Base-by-base conservation (phyloP, 1,139 yeast genomes). In the Sugiyamaella grinbergsii region DNA sequence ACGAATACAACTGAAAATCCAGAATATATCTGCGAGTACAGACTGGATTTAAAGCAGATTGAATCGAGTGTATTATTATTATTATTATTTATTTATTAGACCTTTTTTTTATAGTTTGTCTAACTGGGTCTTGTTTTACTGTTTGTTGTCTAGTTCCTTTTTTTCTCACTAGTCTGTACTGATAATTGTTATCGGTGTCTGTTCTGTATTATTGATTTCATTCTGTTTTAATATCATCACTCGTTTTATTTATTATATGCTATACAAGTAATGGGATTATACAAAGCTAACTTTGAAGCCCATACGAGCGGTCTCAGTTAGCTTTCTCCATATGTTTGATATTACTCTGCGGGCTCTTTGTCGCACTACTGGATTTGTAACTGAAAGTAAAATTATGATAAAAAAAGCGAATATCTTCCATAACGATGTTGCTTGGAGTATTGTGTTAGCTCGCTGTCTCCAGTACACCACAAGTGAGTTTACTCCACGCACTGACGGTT, bases 201-300 rank as follows among this genome's bases (percentile, higher is more conserved):
- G 37, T 16, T 16, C 36, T 28, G 28, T 16, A 10, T n/a, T 8
- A 18, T 8, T 15, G n/a, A n/a, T n/a, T n/a, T n/a, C n/a, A n/a
- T 29, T 10, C 15, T 29, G 15, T 5, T 10, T 29, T 29, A 29
- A 11, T 29, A 29, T 33, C 6, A 20, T 15, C 6, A 4, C 18
- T 18, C 22, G 19, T 33, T 33, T 43, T 28, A 43, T 22, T 18
- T 38, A n/a, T 39, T 39, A 24, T 15, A 46, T 34, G 38, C 24
- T 37, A 29, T 41, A 31, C 37, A 29, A 26, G 18, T 10, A n/a
- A 16, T 33, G 28, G 26, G 16, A 8, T 43, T 53, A 61, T 22
- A 61, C 57, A 46, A 60, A 60, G 49, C 62, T 58, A 19, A 61
- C 64, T 44, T 60, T 61, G 24, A 60, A 50, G 8, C 63, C 64